Conservation (phyloP, 2,329 filamentous ascomycete species). For the Endothia cerciana region DNA sequence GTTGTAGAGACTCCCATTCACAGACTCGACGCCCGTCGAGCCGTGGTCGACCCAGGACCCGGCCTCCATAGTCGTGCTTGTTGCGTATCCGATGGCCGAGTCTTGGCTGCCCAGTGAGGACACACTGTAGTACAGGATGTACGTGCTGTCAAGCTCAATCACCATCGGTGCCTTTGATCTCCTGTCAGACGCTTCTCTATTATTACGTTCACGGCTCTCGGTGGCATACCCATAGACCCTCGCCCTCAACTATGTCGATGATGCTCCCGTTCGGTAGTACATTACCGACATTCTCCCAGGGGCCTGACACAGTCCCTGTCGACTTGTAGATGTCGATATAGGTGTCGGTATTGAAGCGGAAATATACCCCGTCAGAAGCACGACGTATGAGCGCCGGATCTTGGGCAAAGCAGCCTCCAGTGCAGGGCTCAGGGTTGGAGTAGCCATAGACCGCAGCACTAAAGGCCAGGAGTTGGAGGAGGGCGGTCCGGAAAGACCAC, state of each 20-base stretch:
- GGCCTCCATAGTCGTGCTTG: conserved; percentile 33
- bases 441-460: conserved; percentile 14
- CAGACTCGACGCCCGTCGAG: conserved; percentile 50
- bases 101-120: conserved; percentile 63
- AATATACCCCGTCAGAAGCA: conserved; percentile 27
- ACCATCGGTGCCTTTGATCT: conserved; percentile 64
- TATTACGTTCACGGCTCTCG: neutral
- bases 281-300: conserved; percentile 25
- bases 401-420: conserved; percentile 33
- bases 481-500: neutral
- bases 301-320: conserved; percentile 12
- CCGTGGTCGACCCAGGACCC: conserved; percentile 59
- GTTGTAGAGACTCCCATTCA: conserved; percentile 47
- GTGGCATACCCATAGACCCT: conserved; percentile 22
- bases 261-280: conserved; percentile 23
- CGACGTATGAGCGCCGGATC: conserved; percentile 26
- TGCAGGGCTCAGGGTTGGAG: conserved; percentile 42
- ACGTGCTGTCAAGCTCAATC: conserved; percentile 56
- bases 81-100: conserved; percentile 64
- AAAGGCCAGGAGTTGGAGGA: conserved; percentile 14
- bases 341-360: conserved; percentile 45
- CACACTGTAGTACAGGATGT: conserved; percentile 70
- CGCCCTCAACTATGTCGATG: conserved; percentile 14
- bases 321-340: conserved; percentile 42
- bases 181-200: neutral